A percentile compares a stretch with the other conserved stretches of the same genome.
These are phyloP conservation scores for Termitomyces titanicus DNA, from an alignment of 768 basidiomycete genomes.

Conservation along the genomic window DNA sequence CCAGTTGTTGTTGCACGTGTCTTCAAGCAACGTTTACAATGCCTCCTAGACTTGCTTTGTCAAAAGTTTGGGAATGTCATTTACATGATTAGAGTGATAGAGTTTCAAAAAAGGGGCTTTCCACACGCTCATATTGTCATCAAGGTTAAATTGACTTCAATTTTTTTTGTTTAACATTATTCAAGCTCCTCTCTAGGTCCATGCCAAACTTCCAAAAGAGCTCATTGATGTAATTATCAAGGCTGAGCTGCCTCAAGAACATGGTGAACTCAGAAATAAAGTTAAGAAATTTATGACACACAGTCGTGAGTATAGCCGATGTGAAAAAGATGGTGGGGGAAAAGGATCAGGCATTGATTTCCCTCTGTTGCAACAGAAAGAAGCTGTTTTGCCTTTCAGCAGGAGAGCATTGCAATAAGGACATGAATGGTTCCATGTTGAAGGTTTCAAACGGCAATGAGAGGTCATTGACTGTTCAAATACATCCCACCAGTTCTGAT, in stretches of 20 bases:
- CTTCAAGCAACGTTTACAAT: background rate
- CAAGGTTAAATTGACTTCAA: background rate
- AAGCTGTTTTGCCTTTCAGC: too few species aligned
- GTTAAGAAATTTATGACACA: conserved; percentile 4
- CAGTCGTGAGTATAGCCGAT: background rate
- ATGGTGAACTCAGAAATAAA: background rate
- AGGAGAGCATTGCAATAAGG: too few species aligned
- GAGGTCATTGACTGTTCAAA: too few species aligned
- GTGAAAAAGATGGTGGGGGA: too few species aligned
- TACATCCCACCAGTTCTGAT: too few species aligned
- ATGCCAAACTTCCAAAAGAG: background rate
- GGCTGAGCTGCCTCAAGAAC: background rate
- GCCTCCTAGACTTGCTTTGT: background rate
- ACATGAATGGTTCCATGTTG: too few species aligned
- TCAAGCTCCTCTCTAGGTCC: background rate
- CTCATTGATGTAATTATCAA: background rate
- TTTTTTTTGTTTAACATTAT: too few species aligned
- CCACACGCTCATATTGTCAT: background rate
- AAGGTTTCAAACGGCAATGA: too few species aligned
- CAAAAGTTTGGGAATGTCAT: background rate
- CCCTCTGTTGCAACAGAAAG: too few species aligned
- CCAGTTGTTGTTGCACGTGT: background rate
- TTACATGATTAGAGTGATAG: background rate
- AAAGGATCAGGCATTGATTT: too few species aligned
- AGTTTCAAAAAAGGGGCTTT: background rate